Evolutionary conservation across 1,139 yeast species (phyloP), one percentile per base, ranked within the genome.

Genomic region (Yamadazyma oceani): DNA sequence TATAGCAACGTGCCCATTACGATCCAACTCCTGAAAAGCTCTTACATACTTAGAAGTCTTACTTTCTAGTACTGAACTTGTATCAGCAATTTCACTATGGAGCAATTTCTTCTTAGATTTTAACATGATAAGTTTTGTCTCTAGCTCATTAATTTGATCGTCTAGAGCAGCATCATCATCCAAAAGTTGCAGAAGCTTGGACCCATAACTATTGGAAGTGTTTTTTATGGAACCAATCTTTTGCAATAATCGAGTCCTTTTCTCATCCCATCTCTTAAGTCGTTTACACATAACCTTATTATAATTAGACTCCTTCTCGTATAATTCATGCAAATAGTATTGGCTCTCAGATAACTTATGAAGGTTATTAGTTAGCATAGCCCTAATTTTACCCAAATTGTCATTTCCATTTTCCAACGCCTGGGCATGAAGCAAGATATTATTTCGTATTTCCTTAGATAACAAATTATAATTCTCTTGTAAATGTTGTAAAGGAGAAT

Each of bases 31-130:
- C 22, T 62, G 59, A 32, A 75, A 64, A 10, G 67, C 55, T 28
- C 67, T 69, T 4, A 73, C 66, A 43, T 66, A 73, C 30, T 64
- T 59, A 0, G 78, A 66, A 0, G 78, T 58, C 39, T 66, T 62
- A 45, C 81, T 75, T 41, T 78, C 82, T 30, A 78, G 60, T 3
- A 75, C 69, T n/a, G 80, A 75, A 46, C 75, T 71, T 0, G 85
- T 73, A 28, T 67, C 68, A 12, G 62, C 60, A 11, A 79, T 65
- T 52, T 80, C 85, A 4, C 51, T 43, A 13, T 53, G 53, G 1
- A 80, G 41, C 0, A 66, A 47, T 4, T 44, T 48, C 39, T 68
- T 69, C 47, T 74, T 76, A 2, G 55, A 51, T 35, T 60, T 66
- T 16, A 79, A 48, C 6, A 54, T 52, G 4, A 35, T 33, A 14